A percentile compares a stretch with the other conserved stretches of the same genome.
These are phyloP conservation scores for Neofusicoccum kwambonambiense DNA, from an alignment of 2,329 filamentous ascomycete genomes.

Conservation along the genomic window DNA sequence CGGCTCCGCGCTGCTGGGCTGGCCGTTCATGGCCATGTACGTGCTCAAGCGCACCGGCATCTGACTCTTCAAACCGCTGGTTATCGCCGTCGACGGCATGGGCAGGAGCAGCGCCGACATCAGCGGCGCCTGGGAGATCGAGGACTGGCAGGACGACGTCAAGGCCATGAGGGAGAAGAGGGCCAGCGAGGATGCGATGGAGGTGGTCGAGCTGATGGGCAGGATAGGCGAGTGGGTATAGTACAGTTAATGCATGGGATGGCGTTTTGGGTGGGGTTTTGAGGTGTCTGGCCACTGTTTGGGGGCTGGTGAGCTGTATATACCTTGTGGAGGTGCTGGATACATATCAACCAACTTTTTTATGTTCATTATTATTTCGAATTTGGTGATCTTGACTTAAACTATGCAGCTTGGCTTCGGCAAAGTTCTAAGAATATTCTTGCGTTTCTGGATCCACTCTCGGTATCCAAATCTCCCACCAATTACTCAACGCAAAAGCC, in stretches of 20 bases:
- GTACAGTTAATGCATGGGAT: background rate
- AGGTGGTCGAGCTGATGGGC: constrained; percentile 5
- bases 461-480: no score
- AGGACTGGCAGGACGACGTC: background rate
- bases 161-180: background rate
- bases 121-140: background rate
- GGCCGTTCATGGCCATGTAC: constrained; percentile 31
- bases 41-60: constrained; percentile 30
- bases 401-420: no score
- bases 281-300: no score
- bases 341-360: no score
- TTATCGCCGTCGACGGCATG: constrained; percentile 18
- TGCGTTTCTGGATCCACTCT: no score
- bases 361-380: no score
- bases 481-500: no score
- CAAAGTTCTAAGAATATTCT: no score
- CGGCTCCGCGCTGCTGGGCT: constrained; percentile 30
- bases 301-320: no score
- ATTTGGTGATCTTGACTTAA: no score
- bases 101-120: background rate
- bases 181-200: background rate
- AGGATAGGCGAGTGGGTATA: constrained; percentile 1
- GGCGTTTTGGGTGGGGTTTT: background rate
- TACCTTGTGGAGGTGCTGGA: no score
- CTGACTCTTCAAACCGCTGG: constrained; percentile 25